These are phyloP conservation scores for Centella asiatica DNA, from an alignment of 129 eudicot species.

Conservation along the genomic window DNA sequence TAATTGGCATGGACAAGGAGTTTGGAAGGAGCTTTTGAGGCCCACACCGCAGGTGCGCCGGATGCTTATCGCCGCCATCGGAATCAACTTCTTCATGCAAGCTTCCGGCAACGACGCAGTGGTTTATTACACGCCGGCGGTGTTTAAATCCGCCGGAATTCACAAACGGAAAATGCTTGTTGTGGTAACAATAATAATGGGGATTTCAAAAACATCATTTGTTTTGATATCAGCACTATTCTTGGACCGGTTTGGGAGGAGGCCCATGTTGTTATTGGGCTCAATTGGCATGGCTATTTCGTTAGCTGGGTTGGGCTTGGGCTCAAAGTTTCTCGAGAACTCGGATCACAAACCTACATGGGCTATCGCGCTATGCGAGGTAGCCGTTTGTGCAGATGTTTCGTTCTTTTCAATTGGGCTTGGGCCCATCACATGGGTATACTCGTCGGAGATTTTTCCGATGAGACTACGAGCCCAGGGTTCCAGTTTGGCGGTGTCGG, in stretches of 20 bases:
- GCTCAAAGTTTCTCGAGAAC: conserved; percentile 45
- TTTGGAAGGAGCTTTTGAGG: conserved; percentile 54
- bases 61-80: conserved; percentile 62
- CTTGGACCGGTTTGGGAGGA: conserved; percentile 64
- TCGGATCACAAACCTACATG: conserved; percentile 49
- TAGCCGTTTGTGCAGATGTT: conserved; percentile 65
- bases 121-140: conserved; percentile 70
- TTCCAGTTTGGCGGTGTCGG: conserved; percentile 61
- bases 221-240: conserved; percentile 61
- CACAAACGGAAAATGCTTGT: conserved; percentile 31
- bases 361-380: conserved; percentile 59
- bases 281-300: conserved; percentile 50
- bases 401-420: conserved; percentile 84
- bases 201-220: conserved; percentile 53
- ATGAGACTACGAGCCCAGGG: conserved; percentile 81
- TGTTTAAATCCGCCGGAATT: conserved; percentile 64
- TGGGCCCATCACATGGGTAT: conserved; percentile 91
- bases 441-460: conserved; percentile 76
- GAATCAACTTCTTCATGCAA: conserved; percentile 91
- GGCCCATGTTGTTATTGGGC: conserved; percentile 76
- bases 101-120: conserved; percentile 95
- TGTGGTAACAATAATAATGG: conserved; percentile 75
- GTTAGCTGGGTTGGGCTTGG: conserved; percentile 51
- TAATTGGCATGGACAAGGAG: conserved; percentile 54
- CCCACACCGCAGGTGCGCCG: conserved; percentile 46